Evolutionary conservation across 2,329 filamentous ascomycete genomes (phyloP), one percentile per base, ranked within the genome.

Genomic region (Stemphylium lycopersici): DNA sequence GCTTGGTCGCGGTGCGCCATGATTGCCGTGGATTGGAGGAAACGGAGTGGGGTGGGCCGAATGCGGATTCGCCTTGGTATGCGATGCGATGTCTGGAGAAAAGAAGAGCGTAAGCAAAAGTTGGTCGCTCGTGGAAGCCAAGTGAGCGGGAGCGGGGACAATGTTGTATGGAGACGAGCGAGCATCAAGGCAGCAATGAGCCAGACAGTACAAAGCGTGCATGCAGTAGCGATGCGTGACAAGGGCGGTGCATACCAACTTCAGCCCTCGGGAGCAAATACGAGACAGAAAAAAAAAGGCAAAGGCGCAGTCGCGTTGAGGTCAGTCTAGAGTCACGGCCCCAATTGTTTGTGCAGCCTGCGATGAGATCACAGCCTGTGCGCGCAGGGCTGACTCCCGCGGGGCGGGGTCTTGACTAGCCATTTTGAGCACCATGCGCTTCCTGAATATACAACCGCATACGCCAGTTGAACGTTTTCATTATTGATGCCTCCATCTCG

Each of bases 1-100:
- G 82, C 79, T 54, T 77, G 76, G 52, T 79, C 70, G 32, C 74
- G 75, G 53, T 80, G 75, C 59, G 82, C 82, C 85, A 88, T 87
- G 63, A 34, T 58, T 26, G 64, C 55, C 13, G 41, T 59, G 37
- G 62, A 62, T 48, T 40, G 60, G 39, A 47, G 29, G 22, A 48
- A 46, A 31, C 46, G 49, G 29, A 6, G 11, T 20, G 43, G 31
- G 16, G 13, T 38, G 22, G 34, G 20, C 29, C 16, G 31, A 13
- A 15, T 29, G 7, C 47, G 39, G 36, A 26, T 13, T 12, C 15
- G 2, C 15, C n/a, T 10, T 22, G 31, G 31, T 22, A 36, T 2
- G 13, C 15, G 4, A 29, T 22, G 26, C 16, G 49, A 26, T 59
- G 56, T 47, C 63, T 70, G 62, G 1, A 44, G 18, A 10, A 50